phyloP scores from a whole-genome alignment of 192 early-diverging fungal species.

The Chytriomyces confervae region DNA sequence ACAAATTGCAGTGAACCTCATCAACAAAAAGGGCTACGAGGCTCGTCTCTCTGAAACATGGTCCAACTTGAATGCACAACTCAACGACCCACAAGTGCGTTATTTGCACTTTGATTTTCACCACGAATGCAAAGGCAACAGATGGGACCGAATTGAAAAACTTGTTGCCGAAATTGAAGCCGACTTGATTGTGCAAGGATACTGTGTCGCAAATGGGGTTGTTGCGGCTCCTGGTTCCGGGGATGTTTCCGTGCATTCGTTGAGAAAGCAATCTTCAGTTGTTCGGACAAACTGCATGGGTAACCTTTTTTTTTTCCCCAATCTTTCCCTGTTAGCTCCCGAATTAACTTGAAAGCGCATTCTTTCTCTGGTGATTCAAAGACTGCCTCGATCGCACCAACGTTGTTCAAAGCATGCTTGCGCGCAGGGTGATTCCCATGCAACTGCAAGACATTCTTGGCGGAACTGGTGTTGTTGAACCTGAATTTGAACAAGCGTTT shows the following conservation, averaged over 20 bases:
- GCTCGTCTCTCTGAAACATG: slow-evolving; percentile 82
- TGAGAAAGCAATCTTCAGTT: slow-evolving; percentile 73
- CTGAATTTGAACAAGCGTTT: slow-evolving; percentile 73
- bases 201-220: slow-evolving; percentile 18
- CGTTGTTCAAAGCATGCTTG: slow-evolving; percentile 93
- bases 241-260: slow-evolving; percentile 46
- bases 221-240: slow-evolving; percentile 61
- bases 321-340: no score
- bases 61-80: slow-evolving; percentile 61
- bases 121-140: slow-evolving; percentile 95
- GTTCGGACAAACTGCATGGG: slow-evolving; percentile 97
- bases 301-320: not conserved
- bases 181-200: slow-evolving; percentile 69
- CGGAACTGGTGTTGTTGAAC: slow-evolving; percentile 16
- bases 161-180: slow-evolving; percentile 79
- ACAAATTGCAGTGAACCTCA: slow-evolving; percentile 89
- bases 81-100: slow-evolving; percentile 51
- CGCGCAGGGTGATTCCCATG: slow-evolving; percentile 59
- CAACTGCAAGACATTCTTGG: slow-evolving; percentile 12
- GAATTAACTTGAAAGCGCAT: no score
- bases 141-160: slow-evolving; percentile 87
- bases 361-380: not conserved
- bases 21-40: slow-evolving; percentile 95
- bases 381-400: slow-evolving; percentile 98
- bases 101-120: slow-evolving; percentile 98